These are phyloP conservation scores for Lodderomyces elongisporus DNA, from an alignment of 1,139 yeast species.

Conservation along the genomic window DNA sequence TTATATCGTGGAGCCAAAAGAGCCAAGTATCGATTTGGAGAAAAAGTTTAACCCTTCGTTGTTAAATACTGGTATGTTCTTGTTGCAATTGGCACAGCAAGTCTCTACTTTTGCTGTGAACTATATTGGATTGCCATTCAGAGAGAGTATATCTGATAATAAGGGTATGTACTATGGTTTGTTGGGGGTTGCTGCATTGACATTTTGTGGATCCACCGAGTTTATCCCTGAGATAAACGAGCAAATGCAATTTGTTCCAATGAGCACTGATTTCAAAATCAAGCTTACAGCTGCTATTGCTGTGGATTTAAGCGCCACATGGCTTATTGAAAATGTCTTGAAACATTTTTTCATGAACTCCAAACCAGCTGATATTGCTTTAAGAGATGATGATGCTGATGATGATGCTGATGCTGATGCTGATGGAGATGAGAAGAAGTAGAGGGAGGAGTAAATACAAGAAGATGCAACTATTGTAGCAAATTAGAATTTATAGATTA, in stretches of 20 bases:
- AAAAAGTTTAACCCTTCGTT: constrained; percentile 84
- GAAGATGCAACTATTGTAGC: neutral
- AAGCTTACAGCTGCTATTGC: constrained; percentile 71
- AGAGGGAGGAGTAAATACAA: too few relatives aligned
- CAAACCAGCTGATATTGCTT: constrained; percentile 87
- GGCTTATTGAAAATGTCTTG: constrained; percentile 74
- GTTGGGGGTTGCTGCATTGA: constrained; percentile 83
- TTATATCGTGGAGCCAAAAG: constrained; percentile 86
- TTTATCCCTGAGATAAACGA: constrained; percentile 91
- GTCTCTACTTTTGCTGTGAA: constrained; percentile 97
- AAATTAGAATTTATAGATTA: constrained; percentile 1
- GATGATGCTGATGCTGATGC: too few relatives aligned
- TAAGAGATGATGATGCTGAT: constrained; percentile 36
- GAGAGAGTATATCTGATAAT: constrained; percentile 84
- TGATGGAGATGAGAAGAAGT: constrained; percentile 4
- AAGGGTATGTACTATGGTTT: constrained; percentile 97
- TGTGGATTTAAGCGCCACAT: constrained; percentile 71
- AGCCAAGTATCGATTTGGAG: constrained; percentile 82
- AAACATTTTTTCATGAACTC: constrained; percentile 87
- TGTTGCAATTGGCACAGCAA: constrained; percentile 91
- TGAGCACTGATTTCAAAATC: constrained; percentile 68
- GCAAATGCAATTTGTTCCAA: constrained; percentile 86
- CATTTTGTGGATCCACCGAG: constrained; percentile 90
- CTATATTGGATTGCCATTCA: constrained; percentile 95
- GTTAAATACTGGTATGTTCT: constrained; percentile 92